A percentile compares a stretch with the other conserved stretches of the same genome.
Conservation (phyloP, 2,329 filamentous ascomycete genomes). For the Colletotrichum theobromicola region DNA sequence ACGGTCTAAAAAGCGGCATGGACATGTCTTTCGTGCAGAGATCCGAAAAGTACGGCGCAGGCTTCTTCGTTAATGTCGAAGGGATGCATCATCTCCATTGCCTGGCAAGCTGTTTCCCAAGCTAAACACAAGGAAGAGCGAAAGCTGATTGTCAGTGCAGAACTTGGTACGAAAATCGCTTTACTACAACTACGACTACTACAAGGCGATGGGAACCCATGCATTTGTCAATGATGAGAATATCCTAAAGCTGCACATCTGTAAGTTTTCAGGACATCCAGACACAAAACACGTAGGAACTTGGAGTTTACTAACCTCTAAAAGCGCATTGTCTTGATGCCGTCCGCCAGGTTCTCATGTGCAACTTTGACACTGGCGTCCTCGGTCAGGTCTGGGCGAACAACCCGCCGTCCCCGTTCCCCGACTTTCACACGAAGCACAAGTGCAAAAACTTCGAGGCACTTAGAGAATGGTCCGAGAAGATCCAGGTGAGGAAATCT, state of each 20-base stretch:
- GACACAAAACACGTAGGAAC: too few relatives aligned
- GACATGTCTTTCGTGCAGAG: slow-evolving; percentile 60
- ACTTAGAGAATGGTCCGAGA: slow-evolving; percentile 58
- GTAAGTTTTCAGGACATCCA: too few relatives aligned
- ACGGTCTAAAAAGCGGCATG: slow-evolving; percentile 57
- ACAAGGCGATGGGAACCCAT: slow-evolving; percentile 51
- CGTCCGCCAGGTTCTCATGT: slow-evolving; percentile 68
- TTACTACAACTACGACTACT: slow-evolving; percentile 66
- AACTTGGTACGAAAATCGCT: slow-evolving; percentile 64
- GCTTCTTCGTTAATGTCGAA: slow-evolving; percentile 63
- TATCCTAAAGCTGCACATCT: slow-evolving; percentile 61
- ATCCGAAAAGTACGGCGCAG: slow-evolving; percentile 59
- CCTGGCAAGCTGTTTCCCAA: slow-evolving; percentile 40
- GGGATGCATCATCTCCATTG: slow-evolving; percentile 64
- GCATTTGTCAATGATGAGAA: slow-evolving; percentile 61
- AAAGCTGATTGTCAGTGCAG: slow-evolving; percentile 30
- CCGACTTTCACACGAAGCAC: slow-evolving; percentile 68
- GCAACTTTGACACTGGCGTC: slow-evolving; percentile 63
- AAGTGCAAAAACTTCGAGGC: slow-evolving; percentile 62
- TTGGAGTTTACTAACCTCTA: neutral
- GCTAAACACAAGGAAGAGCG: neutral
- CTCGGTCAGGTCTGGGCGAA: slow-evolving; percentile 67
- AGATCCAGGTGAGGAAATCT: slow-evolving; percentile 44
- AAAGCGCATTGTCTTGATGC: slow-evolving; percentile 66
- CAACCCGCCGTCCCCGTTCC: slow-evolving; percentile 52